Conservation (phyloP, 257 asterid species). For the Solanum rostratum region DNA sequence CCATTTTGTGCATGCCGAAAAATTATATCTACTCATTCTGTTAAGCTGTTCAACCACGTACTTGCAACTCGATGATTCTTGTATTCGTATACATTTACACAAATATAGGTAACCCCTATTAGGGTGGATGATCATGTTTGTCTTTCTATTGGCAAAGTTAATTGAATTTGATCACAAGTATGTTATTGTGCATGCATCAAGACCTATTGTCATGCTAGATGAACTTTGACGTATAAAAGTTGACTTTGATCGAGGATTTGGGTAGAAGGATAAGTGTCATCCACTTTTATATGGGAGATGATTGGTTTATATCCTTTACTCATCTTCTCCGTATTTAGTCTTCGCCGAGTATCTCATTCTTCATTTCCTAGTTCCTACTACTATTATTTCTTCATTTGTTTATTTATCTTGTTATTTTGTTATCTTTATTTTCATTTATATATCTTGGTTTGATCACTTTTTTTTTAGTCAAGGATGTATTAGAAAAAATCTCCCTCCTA, state of each 20-base stretch:
- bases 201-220: background rate
- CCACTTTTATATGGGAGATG: background rate
- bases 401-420: background rate
- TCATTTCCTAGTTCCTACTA: background rate
- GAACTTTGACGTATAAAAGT: background rate
- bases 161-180: background rate
- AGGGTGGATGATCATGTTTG: conserved; percentile 2
- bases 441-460: background rate
- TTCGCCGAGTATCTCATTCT: background rate
- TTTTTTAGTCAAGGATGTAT: background rate
- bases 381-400: background rate
- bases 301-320: background rate
- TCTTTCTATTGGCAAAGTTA: background rate
- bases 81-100: background rate
- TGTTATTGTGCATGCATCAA: background rate
- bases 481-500: background rate
- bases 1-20: background rate
- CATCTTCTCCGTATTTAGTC: background rate
- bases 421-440: background rate
- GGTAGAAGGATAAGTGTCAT: background rate
- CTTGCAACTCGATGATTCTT: background rate
- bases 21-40: background rate
- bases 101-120: conserved; percentile 29
- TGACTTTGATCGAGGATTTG: background rate
- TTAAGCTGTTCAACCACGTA: conserved; percentile 2